Percentiles rank a stretch among this genome's conserved stretches.
These are phyloP conservation scores for Pyrus bretschneideri DNA, from an alignment of 306 rosid genomes.

Conservation along the genomic window DNA sequence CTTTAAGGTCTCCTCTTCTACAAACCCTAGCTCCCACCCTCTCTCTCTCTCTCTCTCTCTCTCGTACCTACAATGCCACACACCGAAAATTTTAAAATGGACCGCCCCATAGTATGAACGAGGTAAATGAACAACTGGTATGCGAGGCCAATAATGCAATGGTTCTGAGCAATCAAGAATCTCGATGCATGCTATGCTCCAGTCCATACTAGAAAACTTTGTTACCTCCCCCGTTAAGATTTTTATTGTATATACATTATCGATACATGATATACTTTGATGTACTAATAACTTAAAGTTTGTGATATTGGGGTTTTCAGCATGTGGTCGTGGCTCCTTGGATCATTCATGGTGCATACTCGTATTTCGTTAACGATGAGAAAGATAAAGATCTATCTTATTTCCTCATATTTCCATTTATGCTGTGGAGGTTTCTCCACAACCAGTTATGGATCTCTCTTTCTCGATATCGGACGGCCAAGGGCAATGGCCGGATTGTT, in stretches of 20 bases:
- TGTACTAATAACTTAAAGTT: neutral
- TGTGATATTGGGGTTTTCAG: slow-evolving; percentile 22
- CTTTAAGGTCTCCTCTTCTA: slow-evolving; percentile 30
- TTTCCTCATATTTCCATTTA: slow-evolving; percentile 39
- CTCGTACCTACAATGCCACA: neutral
- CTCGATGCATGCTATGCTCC: neutral
- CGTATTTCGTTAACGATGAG: slow-evolving; percentile 14
- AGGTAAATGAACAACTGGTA: neutral
- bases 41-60: neutral
- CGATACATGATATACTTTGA: neutral
- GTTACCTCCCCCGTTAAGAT: neutral
- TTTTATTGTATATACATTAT: neutral
- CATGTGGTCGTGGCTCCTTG: slow-evolving; percentile 56
- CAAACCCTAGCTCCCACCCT: neutral
- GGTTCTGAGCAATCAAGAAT: neutral
- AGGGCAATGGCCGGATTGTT: slow-evolving; percentile 39
- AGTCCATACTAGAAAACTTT: neutral
- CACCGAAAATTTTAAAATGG: neutral
- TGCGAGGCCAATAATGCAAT: neutral
- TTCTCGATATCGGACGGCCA: slow-evolving; percentile 49
- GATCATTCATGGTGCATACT: slow-evolving; percentile 36
- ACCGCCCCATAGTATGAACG: neutral
- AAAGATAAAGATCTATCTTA: slow-evolving; percentile 26
- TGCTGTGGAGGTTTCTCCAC: slow-evolving; percentile 46
- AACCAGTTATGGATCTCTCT: slow-evolving; percentile 56